phyloP scores from a whole-genome alignment of 176 grass and related monocot species.

The Oryza officinalis region DNA sequence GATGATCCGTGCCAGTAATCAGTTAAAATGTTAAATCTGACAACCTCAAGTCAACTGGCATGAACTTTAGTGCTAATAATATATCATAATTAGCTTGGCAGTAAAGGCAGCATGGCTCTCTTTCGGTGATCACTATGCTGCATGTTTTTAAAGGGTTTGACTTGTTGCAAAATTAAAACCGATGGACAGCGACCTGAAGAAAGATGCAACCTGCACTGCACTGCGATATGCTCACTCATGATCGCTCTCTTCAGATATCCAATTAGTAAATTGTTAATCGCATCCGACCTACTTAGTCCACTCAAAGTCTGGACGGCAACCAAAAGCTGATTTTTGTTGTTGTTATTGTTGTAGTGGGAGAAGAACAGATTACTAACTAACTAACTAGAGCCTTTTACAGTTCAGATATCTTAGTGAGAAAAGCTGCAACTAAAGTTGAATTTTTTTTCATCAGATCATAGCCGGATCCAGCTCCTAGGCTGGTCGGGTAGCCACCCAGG shows the following conservation, averaged over 20 bases:
- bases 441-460: too few relatives aligned
- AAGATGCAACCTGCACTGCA: neutral
- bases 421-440: too few relatives aligned
- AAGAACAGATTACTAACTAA: neutral
- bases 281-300: constrained; percentile 1
- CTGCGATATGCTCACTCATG: neutral
- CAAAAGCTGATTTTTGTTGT: neutral
- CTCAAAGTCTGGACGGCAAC: neutral
- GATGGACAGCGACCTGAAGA: neutral
- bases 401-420: neutral
- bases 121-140: neutral
- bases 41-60: constrained; percentile 24
- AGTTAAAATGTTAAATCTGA: constrained; percentile 9
- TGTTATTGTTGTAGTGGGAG: neutral
- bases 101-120: neutral
- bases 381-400: neutral
- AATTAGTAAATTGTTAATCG: neutral
- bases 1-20: neutral
- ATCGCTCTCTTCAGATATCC: neutral
- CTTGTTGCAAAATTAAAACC: neutral
- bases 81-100: neutral
- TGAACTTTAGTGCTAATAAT: neutral
- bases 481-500: too few relatives aligned
- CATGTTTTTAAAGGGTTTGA: constrained; percentile 17
- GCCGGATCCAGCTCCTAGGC: too few relatives aligned